Conservation (phyloP, 2,329 filamentous ascomycete genomes). For the Xylariaceae sp. region DNA sequence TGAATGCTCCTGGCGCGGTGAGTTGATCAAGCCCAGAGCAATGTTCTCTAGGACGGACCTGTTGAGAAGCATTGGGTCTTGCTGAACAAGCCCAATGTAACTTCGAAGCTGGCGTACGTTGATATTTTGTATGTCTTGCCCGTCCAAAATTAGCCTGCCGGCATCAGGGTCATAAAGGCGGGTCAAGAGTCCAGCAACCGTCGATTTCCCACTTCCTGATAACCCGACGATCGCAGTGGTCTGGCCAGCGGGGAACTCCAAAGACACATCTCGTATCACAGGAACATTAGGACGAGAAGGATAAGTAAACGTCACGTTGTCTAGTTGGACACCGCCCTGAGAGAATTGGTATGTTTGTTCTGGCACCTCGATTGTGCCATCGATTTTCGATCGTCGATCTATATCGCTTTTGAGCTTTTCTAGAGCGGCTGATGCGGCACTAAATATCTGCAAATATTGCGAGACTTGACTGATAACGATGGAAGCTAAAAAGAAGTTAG, state of each 20-base stretch:
- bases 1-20: slow-evolving; percentile 28
- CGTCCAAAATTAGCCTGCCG: slow-evolving; percentile 48
- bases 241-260: slow-evolving; percentile 36
- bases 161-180: slow-evolving; percentile 56
- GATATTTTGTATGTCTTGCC: slow-evolving; percentile 44
- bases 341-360: slow-evolving; percentile 46
- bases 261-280: slow-evolving; percentile 35
- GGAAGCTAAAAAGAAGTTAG: slow-evolving; percentile 39
- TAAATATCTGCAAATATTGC: slow-evolving; percentile 59
- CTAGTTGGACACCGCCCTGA: slow-evolving; percentile 36
- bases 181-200: slow-evolving; percentile 51
- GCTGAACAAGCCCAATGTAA: slow-evolving; percentile 32
- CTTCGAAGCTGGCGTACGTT: slow-evolving; percentile 42
- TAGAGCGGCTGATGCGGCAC: slow-evolving; percentile 52
- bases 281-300: slow-evolving; percentile 36
- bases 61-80: slow-evolving; percentile 34
- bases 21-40: slow-evolving; percentile 36
- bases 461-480: slow-evolving; percentile 59
- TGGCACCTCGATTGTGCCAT: slow-evolving; percentile 41
- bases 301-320: slow-evolving; percentile 38
- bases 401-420: slow-evolving; percentile 56
- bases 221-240: slow-evolving; percentile 49
- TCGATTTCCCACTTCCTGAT: slow-evolving; percentile 49
- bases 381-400: slow-evolving; percentile 44
- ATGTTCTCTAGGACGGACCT: slow-evolving; percentile 39